phyloP scores from a whole-genome alignment of 805 yeast genomes.

The Candida jianshihensis region DNA sequence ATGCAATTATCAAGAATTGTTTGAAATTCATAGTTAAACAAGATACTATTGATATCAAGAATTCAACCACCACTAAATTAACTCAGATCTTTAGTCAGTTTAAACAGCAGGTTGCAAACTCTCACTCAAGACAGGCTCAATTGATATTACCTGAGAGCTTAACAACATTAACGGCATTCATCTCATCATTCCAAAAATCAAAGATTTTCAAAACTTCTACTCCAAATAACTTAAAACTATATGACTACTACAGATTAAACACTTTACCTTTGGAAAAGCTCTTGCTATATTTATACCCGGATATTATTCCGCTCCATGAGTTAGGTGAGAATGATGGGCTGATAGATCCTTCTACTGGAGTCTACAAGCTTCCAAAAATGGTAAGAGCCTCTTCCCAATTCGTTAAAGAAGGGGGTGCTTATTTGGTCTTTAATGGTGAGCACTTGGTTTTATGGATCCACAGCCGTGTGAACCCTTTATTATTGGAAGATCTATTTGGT shows the following conservation, averaged over 20 bases:
- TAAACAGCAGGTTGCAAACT: conserved; percentile 37
- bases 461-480: conserved; percentile 54
- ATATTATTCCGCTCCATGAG: conserved; percentile 65
- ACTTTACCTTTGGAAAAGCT: conserved; percentile 50
- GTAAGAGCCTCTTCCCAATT: conserved; percentile 35
- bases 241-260: conserved; percentile 41
- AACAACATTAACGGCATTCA: conserved; percentile 58
- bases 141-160: conserved; percentile 78
- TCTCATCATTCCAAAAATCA: conserved; percentile 65
- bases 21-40: conserved; percentile 32
- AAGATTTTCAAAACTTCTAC: conserved; percentile 42
- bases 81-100: conserved; percentile 54
- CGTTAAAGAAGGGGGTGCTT: conserved; percentile 64
- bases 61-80: conserved; percentile 45
- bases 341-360: conserved; percentile 32
- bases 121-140: conserved; percentile 46
- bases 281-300: conserved; percentile 69
- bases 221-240: conserved; percentile 59
- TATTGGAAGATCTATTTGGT: conserved; percentile 74
- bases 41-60: conserved; percentile 42
- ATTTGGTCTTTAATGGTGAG: conserved; percentile 66
- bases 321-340: conserved; percentile 52
- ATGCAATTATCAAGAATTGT: conserved; percentile 46
- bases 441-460: conserved; percentile 59
- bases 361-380: conserved; percentile 44